These are phyloP conservation scores for Cardiospermum halicacabum DNA, from an alignment of 345 rosid species.

Conservation along the genomic window DNA sequence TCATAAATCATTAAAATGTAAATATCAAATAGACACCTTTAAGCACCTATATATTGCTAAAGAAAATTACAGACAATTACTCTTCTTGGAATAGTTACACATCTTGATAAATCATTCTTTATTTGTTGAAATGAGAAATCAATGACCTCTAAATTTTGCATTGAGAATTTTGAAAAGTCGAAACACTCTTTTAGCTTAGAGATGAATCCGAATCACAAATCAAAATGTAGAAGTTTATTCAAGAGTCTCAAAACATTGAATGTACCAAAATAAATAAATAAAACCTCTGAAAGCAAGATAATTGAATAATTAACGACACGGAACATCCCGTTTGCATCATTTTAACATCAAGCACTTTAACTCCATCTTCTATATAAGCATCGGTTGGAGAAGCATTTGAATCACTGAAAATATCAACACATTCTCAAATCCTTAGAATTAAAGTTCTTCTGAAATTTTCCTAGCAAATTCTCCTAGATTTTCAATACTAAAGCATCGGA, in stretches of 20 bases:
- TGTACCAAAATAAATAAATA: neutral
- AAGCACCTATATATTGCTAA: neutral
- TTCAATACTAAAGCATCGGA: neutral
- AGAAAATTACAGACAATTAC: neutral
- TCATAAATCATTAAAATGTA: neutral
- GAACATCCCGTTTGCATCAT: neutral
- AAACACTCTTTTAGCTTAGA: neutral
- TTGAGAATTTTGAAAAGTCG: neutral
- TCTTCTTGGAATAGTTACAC: neutral
- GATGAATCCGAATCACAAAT: neutral
- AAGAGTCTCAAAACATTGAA: neutral
- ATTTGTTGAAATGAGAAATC: no score
- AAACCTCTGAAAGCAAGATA: neutral
- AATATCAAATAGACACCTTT: neutral
- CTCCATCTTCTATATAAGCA: neutral
- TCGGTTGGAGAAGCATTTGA: neutral
- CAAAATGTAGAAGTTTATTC: neutral
- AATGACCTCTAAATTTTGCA: neutral
- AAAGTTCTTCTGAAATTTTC: neutral
- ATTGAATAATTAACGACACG: neutral
- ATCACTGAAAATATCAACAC: neutral
- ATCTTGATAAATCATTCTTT: neutral
- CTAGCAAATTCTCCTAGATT: neutral
- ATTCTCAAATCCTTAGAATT: neutral
- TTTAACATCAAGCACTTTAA: neutral